A percentile compares a stretch with the other conserved stretches of the same genome.
Conservation (phyloP, 2,329 filamentous ascomycete species). For the Ophiosphaerella herpotricha region DNA sequence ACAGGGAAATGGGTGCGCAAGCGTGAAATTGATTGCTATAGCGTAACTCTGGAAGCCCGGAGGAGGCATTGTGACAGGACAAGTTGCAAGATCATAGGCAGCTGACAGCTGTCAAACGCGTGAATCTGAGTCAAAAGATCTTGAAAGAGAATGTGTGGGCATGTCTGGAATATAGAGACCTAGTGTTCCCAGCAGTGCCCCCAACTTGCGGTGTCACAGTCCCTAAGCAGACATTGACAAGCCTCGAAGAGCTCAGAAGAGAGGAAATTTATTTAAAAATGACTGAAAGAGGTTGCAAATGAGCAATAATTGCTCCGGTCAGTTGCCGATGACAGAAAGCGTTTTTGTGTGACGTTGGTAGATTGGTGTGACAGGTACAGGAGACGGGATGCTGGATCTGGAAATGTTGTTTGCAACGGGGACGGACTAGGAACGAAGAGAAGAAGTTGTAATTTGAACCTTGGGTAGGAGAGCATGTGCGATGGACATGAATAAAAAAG, state of each 20-base stretch:
- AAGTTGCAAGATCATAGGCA: conserved; percentile 5
- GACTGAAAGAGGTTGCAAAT: background rate
- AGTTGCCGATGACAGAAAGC: background rate
- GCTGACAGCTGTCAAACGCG: conserved; percentile 26
- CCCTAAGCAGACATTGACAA: too few relatives aligned
- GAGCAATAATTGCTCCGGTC: background rate
- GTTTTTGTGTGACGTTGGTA: background rate
- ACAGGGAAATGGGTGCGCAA: background rate
- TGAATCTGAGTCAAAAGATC: conserved; percentile 3
- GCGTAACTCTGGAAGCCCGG: background rate
- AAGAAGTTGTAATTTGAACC: too few relatives aligned
- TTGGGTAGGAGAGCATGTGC: too few relatives aligned
- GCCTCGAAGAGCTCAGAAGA: too few relatives aligned
- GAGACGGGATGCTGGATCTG: background rate
- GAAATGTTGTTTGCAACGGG: too few relatives aligned
- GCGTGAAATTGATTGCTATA: too few relatives aligned
- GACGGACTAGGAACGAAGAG: too few relatives aligned
- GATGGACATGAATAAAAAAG: too few relatives aligned
- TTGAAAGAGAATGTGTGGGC: background rate
- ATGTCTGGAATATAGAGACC: conserved; percentile 2
- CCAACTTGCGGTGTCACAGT: too few relatives aligned
- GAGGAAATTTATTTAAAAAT: too few relatives aligned
- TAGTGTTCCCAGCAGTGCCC: background rate
- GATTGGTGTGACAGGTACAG: background rate
- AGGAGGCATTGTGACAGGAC: background rate